Conservation (phyloP, 345 rosid species). For the Physaria fendleri region DNA sequence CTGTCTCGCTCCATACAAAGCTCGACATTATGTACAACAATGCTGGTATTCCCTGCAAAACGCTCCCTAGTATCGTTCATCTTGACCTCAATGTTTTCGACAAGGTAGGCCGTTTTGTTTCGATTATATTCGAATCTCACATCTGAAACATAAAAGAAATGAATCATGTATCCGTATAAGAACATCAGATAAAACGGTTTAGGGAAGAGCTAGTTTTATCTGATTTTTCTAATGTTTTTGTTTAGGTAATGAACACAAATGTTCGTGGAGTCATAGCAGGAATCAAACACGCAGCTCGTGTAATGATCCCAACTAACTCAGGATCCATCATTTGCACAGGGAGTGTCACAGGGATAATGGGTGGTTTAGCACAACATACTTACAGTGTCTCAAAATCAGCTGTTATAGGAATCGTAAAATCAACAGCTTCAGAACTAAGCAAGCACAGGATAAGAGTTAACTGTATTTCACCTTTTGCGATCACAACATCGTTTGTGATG, state of each 20-base stretch:
- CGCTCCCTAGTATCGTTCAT: slow-evolving; percentile 51
- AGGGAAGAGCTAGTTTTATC: not conserved
- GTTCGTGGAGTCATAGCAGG: slow-evolving; percentile 69
- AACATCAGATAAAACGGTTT: not conserved
- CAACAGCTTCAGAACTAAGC: slow-evolving; percentile 65
- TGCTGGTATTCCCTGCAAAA: slow-evolving; percentile 67
- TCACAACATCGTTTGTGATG: slow-evolving; percentile 58
- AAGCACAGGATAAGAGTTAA: slow-evolving; percentile 64
- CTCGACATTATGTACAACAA: slow-evolving; percentile 85
- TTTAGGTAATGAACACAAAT: slow-evolving; percentile 51
- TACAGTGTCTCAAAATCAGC: slow-evolving; percentile 56
- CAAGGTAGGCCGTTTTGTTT: too few relatives aligned
- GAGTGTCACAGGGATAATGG: slow-evolving; percentile 62
- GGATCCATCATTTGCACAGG: slow-evolving; percentile 75
- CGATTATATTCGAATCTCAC: too few relatives aligned
- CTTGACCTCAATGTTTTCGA: slow-evolving; percentile 65
- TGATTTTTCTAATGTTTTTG: not conserved
- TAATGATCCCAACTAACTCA: slow-evolving; percentile 57
- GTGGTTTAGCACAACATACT: slow-evolving; percentile 66
- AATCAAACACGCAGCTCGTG: slow-evolving; percentile 71
- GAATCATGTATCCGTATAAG: too few relatives aligned
- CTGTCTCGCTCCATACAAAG: slow-evolving; percentile 40
- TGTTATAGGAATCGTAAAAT: slow-evolving; percentile 52
- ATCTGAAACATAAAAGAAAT: too few relatives aligned
- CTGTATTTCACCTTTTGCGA: slow-evolving; percentile 72